Conservation (phyloP, 352 stramenopile genomes). For the Globisporangium carolinianum region DNA sequence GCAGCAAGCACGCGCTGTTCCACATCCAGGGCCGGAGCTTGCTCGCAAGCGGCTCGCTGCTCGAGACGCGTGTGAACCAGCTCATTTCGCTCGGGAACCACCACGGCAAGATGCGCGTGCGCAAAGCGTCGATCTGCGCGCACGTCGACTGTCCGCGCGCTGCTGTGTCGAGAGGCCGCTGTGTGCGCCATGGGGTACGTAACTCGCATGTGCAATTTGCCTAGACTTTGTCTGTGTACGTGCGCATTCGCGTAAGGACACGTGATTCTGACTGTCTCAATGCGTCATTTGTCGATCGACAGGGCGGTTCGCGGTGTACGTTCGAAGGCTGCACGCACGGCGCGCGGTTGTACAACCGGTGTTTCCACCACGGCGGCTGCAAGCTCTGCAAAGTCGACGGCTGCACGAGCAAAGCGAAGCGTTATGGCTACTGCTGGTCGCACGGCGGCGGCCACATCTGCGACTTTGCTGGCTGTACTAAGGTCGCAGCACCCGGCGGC, state of each 20-base stretch:
- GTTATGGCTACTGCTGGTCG: conserved; percentile 67
- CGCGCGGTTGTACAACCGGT: conserved; percentile 52
- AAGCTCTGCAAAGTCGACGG: conserved; percentile 56
- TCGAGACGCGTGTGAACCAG: conserved; percentile 52
- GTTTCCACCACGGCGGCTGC: conserved; percentile 60
- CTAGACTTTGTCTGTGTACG: not conserved
- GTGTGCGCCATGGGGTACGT: conserved; percentile 38
- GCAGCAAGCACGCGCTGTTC: conserved; percentile 25
- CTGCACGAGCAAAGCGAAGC: conserved; percentile 63
- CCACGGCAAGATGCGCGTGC: conserved; percentile 63
- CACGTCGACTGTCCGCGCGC: conserved; percentile 42
- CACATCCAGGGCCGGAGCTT: conserved; percentile 46
- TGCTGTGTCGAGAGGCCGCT: conserved; percentile 44
- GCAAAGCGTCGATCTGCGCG: conserved; percentile 54
- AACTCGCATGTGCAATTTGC: not conserved
- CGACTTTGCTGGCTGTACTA: conserved; percentile 37
- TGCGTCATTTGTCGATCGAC: not conserved
- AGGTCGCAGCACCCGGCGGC: conserved; percentile 55
- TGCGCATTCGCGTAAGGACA: no score
- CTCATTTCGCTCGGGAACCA: conserved; percentile 48
- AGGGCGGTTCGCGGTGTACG: conserved; percentile 47
- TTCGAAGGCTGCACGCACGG: conserved; percentile 53
- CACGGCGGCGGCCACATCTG: conserved; percentile 63
- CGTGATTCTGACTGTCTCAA: not conserved
- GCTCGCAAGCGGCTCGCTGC: conserved; percentile 36